These are phyloP conservation scores for Paramarasmius palmivorus DNA, from an alignment of 1,284 basidiomycete species.

Conservation along the genomic window DNA sequence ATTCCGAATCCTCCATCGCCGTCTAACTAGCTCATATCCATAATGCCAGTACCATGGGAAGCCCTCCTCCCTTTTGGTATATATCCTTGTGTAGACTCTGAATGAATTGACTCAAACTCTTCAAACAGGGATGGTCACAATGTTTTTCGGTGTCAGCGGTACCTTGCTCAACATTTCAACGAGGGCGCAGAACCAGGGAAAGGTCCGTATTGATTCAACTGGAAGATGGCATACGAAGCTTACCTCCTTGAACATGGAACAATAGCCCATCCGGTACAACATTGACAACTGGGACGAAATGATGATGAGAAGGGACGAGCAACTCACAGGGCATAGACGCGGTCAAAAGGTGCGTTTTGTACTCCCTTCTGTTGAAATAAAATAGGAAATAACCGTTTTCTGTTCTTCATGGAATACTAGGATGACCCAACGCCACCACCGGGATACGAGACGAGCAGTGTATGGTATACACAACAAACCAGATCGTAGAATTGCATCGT, in stretches of 20 bases:
- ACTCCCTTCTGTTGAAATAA: background rate
- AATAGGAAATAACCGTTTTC: background rate
- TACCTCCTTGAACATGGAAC: background rate
- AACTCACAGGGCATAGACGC: conserved; percentile 85
- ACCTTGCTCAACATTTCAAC: conserved; percentile 81
- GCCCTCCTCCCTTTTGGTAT: conserved; percentile 91
- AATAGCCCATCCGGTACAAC: conserved; percentile 80
- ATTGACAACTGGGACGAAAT: conserved; percentile 90
- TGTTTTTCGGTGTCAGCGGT: conserved; percentile 87
- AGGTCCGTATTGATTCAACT: too few species aligned
- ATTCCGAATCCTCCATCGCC: too few species aligned
- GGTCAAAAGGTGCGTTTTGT: conserved; percentile 75
- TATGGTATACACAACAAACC: conserved; percentile 69
- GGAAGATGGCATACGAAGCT: background rate
- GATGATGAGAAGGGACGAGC: conserved; percentile 91
- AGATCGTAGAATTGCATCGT: too few species aligned
- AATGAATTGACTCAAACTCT: conserved; percentile 9
- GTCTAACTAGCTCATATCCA: conserved; percentile 9
- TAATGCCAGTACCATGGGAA: conserved; percentile 94
- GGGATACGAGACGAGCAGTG: conserved; percentile 75
- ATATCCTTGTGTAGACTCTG: conserved; percentile 8
- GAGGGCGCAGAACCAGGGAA: conserved; percentile 83
- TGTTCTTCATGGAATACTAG: conserved; percentile 39
- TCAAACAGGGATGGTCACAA: conserved; percentile 73
- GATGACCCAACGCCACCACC: conserved; percentile 72